Evolutionary conservation across 768 basidiomycete genomes (phyloP).

Genomic region (Tylopilus sp.): DNA sequence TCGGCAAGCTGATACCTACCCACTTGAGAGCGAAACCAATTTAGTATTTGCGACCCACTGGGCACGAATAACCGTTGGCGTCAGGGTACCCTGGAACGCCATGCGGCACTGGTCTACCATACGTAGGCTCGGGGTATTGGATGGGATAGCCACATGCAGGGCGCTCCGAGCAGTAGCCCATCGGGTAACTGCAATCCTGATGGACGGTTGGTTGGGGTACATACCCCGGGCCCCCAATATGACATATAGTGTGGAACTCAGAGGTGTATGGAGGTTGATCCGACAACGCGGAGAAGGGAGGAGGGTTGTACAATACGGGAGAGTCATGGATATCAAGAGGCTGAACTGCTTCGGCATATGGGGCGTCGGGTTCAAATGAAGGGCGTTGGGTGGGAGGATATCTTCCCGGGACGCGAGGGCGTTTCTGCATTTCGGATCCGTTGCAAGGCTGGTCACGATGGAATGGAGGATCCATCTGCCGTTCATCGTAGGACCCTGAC

Average conservation of each 20-base stretch:
- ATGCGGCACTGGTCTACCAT: slow-evolving; percentile 11
- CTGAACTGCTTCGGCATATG: slow-evolving; percentile 15
- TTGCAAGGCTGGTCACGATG: slow-evolving; percentile 9
- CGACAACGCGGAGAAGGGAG: slow-evolving; percentile 22
- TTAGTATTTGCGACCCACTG: slow-evolving; percentile 8
- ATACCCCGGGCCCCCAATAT: slow-evolving; percentile 5
- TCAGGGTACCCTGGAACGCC: slow-evolving; percentile 12
- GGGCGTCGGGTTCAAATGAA: slow-evolving; percentile 8
- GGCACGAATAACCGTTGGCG: slow-evolving; percentile 9
- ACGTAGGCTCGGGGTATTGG: slow-evolving; percentile 8
- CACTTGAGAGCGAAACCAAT: background rate
- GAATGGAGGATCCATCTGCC: background rate
- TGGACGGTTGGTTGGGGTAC: slow-evolving; percentile 4
- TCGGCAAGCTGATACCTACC: slow-evolving; percentile 2
- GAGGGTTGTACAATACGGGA: slow-evolving; percentile 17
- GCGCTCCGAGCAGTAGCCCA: slow-evolving; percentile 13
- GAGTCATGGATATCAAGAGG: slow-evolving; percentile 20
- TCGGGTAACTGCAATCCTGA: slow-evolving; percentile 12
- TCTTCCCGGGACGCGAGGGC: slow-evolving; percentile 13
- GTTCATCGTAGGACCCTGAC: slow-evolving; percentile 11
- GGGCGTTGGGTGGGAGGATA: slow-evolving; percentile 3
- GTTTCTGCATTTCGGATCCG: slow-evolving; percentile 14
- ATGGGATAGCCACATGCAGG: slow-evolving; percentile 6
- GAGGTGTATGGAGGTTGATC: slow-evolving; percentile 21
- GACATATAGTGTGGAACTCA: slow-evolving; percentile 14